Conservation (phyloP, 2,329 filamentous ascomycete species). For the Neonectria ditissima region DNA sequence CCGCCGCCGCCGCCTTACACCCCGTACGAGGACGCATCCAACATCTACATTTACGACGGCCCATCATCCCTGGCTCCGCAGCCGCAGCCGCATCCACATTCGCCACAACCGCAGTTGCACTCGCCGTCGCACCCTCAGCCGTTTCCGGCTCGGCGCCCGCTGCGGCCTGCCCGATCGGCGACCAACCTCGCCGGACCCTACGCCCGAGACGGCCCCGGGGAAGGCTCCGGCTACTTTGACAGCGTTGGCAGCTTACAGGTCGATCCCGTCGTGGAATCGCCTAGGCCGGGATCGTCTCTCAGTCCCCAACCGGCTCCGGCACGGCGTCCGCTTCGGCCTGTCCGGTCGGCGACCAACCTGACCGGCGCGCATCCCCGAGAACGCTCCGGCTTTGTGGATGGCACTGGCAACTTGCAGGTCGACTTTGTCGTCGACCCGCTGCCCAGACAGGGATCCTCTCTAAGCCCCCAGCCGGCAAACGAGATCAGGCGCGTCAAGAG, state of each 20-base stretch:
- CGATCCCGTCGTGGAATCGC: not conserved
- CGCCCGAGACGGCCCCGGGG: not conserved
- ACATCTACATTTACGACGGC: not conserved
- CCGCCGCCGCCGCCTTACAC: slow-evolving; percentile 34
- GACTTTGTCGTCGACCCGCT: slow-evolving; percentile 43
- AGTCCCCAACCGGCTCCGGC: not conserved
- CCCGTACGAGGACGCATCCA: slow-evolving; percentile 16
- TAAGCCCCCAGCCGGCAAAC: slow-evolving; percentile 28
- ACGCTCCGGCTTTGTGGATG: slow-evolving; percentile 37
- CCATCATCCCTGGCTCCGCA: slow-evolving; percentile 34
- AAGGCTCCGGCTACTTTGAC: not conserved
- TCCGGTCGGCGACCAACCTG: slow-evolving; percentile 43
- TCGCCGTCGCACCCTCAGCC: not conserved
- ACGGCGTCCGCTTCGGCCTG: slow-evolving; percentile 39
- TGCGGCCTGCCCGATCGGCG: not conserved
- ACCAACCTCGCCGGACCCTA: not conserved
- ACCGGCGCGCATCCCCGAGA: slow-evolving; percentile 39
- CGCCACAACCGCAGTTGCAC: not conserved
- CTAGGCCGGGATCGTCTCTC: not conserved
- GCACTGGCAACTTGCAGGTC: slow-evolving; percentile 33
- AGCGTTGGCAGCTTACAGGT: not conserved
- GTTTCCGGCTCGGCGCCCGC: not conserved
- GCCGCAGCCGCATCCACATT: slow-evolving; percentile 30
- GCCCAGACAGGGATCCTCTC: slow-evolving; percentile 29
- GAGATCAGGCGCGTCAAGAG: slow-evolving; percentile 49